These are phyloP conservation scores for Paratinospora sagittata DNA, from an alignment of 164 flowering plant genomes.

Conservation along the genomic window DNA sequence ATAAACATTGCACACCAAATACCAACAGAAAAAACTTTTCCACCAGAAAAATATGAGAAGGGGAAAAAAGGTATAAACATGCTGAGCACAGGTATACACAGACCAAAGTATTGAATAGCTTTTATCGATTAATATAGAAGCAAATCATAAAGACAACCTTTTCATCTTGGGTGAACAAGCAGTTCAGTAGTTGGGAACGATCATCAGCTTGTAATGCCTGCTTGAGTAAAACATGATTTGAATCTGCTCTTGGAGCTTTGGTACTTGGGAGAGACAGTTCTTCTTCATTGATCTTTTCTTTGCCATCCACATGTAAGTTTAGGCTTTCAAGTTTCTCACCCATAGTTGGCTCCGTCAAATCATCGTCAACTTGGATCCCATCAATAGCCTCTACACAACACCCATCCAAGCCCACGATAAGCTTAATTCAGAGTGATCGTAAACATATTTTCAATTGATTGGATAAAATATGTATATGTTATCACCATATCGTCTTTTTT, in stretches of 20 bases:
- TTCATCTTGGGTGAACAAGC: slow-evolving; percentile 72
- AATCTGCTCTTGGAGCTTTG: slow-evolving; percentile 88
- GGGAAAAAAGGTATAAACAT: neutral
- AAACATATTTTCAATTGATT: neutral
- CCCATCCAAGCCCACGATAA: slow-evolving; percentile 15
- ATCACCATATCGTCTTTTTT: neutral
- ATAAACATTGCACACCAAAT: neutral
- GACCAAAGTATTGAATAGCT: too few species aligned
- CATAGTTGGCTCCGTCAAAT: slow-evolving; percentile 76
- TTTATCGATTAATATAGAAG: too few species aligned
- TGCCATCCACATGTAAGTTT: slow-evolving; percentile 27
- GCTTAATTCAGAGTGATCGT: neutral
- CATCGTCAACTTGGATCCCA: slow-evolving; percentile 30
- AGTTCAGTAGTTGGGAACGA: slow-evolving; percentile 62
- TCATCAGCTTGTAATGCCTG: slow-evolving; percentile 94
- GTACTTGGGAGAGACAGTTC: slow-evolving; percentile 22
- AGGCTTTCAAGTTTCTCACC: slow-evolving; percentile 79
- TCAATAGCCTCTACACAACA: slow-evolving; percentile 25
- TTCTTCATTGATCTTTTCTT: slow-evolving; percentile 16
- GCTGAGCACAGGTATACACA: too few species aligned
- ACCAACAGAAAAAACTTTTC: too few species aligned
- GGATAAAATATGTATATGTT: neutral
- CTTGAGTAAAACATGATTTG: slow-evolving; percentile 75
- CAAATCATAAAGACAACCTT: too few species aligned
- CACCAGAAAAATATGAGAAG: too few species aligned